phyloP scores from a whole-genome alignment of 257 asterid species.

The Datura wrightii region DNA sequence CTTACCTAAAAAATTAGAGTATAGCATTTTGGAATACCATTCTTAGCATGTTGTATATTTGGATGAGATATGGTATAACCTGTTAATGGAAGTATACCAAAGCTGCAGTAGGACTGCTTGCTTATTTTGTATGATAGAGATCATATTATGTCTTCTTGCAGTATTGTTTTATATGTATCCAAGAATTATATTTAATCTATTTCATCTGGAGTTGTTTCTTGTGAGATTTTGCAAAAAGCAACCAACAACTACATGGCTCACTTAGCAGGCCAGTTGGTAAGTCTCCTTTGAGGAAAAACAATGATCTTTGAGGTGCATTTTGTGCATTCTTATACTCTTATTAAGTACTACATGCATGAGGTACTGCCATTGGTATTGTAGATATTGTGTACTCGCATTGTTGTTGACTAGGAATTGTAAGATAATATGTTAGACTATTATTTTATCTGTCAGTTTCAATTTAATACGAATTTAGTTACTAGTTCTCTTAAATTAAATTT shows the following conservation, averaged over 20 bases:
- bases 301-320: neutral
- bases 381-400: neutral
- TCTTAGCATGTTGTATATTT: neutral
- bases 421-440: neutral
- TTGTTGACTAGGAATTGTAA: neutral
- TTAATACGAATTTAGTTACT: neutral
- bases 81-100: slow-evolving; percentile 4
- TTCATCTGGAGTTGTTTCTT: neutral
- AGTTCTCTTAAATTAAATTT: neutral
- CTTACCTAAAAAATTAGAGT: neutral
- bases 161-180: neutral
- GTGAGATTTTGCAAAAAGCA: neutral
- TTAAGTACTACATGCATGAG: neutral
- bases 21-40: neutral
- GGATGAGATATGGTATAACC: neutral
- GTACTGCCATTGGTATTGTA: neutral
- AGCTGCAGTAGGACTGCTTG: neutral
- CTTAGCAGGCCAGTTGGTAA: neutral
- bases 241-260: neutral
- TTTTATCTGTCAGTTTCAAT: neutral
- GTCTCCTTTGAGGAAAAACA: neutral
- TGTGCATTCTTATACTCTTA: neutral
- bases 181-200: neutral
- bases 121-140: neutral
- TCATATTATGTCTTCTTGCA: neutral